phyloP scores from a whole-genome alignment of 495 filamentous ascomycete genomes.

The Penicillium bovifimosum region DNA sequence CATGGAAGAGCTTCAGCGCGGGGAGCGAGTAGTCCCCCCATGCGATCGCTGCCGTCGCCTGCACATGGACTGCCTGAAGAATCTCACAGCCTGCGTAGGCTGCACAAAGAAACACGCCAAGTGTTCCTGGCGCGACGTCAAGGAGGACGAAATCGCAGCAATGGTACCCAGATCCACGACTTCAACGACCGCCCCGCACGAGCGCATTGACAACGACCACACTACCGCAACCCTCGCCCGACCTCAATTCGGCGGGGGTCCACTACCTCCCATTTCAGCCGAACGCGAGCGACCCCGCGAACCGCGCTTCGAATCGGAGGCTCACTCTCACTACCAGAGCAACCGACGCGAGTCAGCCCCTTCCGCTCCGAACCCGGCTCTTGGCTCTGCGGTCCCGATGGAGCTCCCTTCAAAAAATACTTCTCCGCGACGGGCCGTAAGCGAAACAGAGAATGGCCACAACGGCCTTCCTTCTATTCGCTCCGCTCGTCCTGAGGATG shows the following conservation, averaged over 20 bases:
- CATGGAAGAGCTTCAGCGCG: conserved; percentile 69
- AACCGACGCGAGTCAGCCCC: conserved; percentile 35
- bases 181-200: conserved; percentile 9
- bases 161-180: neutral
- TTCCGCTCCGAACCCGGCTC: conserved; percentile 12
- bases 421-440: conserved; percentile 39
- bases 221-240: conserved; percentile 3
- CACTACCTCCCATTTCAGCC: conserved; percentile 15
- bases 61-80: conserved; percentile 76
- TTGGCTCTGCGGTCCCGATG: conserved; percentile 10
- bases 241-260: neutral
- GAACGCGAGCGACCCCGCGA: conserved; percentile 13
- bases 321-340: conserved; percentile 9
- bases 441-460: conserved; percentile 33
- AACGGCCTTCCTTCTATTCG: conserved; percentile 12
- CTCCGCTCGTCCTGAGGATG: conserved; percentile 26
- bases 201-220: conserved; percentile 19
- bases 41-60: conserved; percentile 79
- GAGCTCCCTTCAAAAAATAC: conserved; percentile 13
- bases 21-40: conserved; percentile 67
- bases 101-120: conserved; percentile 87
- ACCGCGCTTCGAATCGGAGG: neutral
- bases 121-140: conserved; percentile 74
- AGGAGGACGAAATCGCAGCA: conserved; percentile 51
- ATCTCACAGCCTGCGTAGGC: conserved; percentile 76